Evolutionary conservation across 352 stramenopile species (phyloP).

Genomic region (Phytopythium litorale): DNA sequence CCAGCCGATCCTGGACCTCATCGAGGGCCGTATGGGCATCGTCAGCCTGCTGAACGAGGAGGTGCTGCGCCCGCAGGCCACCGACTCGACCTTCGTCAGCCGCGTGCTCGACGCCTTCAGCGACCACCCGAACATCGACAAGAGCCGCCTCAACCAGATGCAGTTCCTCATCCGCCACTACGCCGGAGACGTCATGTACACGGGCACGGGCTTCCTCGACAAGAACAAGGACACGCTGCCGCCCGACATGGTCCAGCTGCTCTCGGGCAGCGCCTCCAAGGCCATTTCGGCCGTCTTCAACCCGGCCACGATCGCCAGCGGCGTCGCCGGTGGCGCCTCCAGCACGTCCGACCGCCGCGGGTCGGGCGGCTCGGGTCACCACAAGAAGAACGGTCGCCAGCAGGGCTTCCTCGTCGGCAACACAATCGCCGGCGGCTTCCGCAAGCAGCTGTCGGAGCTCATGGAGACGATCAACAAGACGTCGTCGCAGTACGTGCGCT

Average conservation of each 20-base stretch:
- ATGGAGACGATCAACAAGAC: conserved; percentile 89
- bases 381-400: conserved; percentile 45
- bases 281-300: conserved; percentile 75
- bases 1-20: conserved; percentile 87
- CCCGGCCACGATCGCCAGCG: conserved; percentile 24
- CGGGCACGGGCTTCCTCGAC: conserved; percentile 65
- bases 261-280: conserved; percentile 52
- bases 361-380: conserved; percentile 26
- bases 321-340: neutral
- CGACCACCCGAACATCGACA: conserved; percentile 80
- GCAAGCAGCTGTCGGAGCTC: conserved; percentile 78
- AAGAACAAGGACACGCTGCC: conserved; percentile 88
- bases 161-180: conserved; percentile 83
- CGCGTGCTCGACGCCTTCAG: conserved; percentile 78
- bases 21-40: conserved; percentile 88
- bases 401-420: conserved; percentile 82
- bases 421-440: conserved; percentile 82
- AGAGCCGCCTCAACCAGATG: conserved; percentile 82
- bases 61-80: conserved; percentile 86
- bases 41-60: conserved; percentile 95
- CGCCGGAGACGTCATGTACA: conserved; percentile 80
- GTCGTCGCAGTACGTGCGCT: conserved; percentile 85
- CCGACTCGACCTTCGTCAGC: conserved; percentile 78
- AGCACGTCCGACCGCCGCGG: conserved; percentile 23
- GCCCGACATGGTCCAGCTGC: conserved; percentile 72